These are phyloP conservation scores for Candida ovalis DNA, from an alignment of 805 yeast genomes.

Conservation along the genomic window DNA sequence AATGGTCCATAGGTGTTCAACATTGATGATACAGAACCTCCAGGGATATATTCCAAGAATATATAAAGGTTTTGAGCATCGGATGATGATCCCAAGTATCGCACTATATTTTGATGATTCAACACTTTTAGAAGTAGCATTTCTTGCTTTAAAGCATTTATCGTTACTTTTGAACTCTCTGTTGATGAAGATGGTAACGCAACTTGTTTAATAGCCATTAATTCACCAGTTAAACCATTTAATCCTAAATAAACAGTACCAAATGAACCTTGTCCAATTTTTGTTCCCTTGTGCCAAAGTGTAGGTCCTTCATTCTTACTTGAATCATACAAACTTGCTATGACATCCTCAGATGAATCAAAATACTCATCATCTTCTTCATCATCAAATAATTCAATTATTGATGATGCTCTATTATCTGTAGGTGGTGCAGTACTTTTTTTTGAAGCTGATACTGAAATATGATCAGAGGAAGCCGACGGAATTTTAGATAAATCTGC, in stretches of 20 bases:
- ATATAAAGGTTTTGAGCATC: constrained; percentile 73
- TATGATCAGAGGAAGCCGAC: constrained; percentile 7
- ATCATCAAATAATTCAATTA: constrained; percentile 43
- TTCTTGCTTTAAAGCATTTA: constrained; percentile 79
- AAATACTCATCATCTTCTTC: constrained; percentile 35
- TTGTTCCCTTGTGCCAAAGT: constrained; percentile 89
- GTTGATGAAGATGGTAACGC: constrained; percentile 48
- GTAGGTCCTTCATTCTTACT: constrained; percentile 51
- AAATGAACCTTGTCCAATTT: constrained; percentile 92
- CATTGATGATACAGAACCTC: constrained; percentile 51
- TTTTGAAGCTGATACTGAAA: constrained; percentile 20
- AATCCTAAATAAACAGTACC: constrained; percentile 92
- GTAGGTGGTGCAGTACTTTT: neutral
- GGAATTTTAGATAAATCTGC: neutral
- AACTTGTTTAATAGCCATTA: constrained; percentile 97
- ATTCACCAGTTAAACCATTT: constrained; percentile 87
- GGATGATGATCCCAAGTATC: constrained; percentile 83
- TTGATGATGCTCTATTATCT: constrained; percentile 32
- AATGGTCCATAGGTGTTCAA: constrained; percentile 56
- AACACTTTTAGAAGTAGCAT: constrained; percentile 72
- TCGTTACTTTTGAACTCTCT: constrained; percentile 39
- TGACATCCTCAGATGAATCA: constrained; percentile 36
- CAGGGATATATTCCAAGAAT: constrained; percentile 52
- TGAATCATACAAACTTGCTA: constrained; percentile 25
- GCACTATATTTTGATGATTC: constrained; percentile 88